Percentiles rank a stretch among this genome's conserved stretches.
phyloP scores from a whole-genome alignment of 2,329 filamentous ascomycete genomes.

The Pseudogymnoascus sp. region DNA sequence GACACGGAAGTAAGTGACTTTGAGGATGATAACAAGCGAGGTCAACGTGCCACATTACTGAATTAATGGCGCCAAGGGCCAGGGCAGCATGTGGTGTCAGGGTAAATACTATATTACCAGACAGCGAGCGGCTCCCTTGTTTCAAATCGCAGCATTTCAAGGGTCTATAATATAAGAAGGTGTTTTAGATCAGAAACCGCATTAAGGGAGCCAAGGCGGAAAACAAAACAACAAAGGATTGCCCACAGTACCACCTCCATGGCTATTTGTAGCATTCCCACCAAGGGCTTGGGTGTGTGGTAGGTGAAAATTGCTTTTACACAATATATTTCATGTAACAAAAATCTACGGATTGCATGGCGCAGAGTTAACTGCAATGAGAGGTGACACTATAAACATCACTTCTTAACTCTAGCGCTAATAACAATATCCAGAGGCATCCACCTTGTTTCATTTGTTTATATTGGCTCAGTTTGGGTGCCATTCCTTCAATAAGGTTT shows the following conservation, averaged over 20 bases:
- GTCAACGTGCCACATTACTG: neutral
- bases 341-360: too few relatives aligned
- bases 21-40: neutral
- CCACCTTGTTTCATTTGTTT: neutral
- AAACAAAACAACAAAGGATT: too few relatives aligned
- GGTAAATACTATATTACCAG: neutral
- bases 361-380: too few relatives aligned
- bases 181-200: neutral
- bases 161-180: neutral
- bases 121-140: neutral
- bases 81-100: neutral
- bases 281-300: too few relatives aligned
- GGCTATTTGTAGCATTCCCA: too few relatives aligned
- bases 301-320: too few relatives aligned
- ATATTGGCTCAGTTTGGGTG: neutral
- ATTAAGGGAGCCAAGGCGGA: too few relatives aligned
- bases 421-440: neutral
- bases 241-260: too few relatives aligned
- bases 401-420: neutral
- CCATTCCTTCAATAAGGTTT: neutral
- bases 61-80: neutral
- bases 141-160: neutral
- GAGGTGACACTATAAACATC: neutral
- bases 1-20: neutral
- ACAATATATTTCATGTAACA: too few relatives aligned